Evolutionary conservation across 768 basidiomycete species (phyloP).

Genomic region (Sporobolomyces phaffii): DNA sequence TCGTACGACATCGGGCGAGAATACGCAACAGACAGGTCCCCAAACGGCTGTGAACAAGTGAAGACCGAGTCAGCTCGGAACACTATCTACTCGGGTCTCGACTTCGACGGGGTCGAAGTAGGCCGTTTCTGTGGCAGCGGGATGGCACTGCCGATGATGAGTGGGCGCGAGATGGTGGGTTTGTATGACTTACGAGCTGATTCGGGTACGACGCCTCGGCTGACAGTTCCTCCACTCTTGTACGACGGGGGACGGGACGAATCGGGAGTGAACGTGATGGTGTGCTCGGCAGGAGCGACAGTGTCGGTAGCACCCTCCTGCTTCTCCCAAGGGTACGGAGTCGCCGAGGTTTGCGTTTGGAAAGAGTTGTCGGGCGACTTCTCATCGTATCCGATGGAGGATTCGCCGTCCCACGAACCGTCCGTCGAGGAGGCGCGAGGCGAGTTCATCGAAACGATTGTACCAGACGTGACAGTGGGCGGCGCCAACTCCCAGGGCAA

Average conservation of each 20-base stretch:
- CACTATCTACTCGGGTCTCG: too few species aligned
- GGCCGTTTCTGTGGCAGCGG: too few species aligned
- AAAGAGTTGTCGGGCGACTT: slow-evolving; percentile 27
- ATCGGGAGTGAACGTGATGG: slow-evolving; percentile 4
- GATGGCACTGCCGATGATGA: too few species aligned
- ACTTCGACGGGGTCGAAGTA: too few species aligned
- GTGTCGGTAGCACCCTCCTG: background rate
- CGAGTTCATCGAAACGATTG: slow-evolving; percentile 32
- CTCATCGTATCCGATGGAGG: slow-evolving; percentile 15
- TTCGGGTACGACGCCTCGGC: slow-evolving; percentile 17
- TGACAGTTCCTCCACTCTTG: slow-evolving; percentile 12
- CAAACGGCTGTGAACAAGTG: slow-evolving; percentile 5
- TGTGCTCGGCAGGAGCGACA: slow-evolving; percentile 2
- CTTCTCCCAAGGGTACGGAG: slow-evolving; percentile 38
- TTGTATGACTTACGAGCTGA: slow-evolving; percentile 14
- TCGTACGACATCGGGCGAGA: slow-evolving; percentile 27
- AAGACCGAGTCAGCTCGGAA: background rate
- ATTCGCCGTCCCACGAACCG: slow-evolving; percentile 35
- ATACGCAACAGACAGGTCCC: slow-evolving; percentile 26
- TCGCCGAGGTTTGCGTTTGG: slow-evolving; percentile 23
- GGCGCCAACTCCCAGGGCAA: slow-evolving; percentile 34
- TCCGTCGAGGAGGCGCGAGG: slow-evolving; percentile 1
- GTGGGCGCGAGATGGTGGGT: too few species aligned
- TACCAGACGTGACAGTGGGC: slow-evolving; percentile 30
- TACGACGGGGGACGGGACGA: slow-evolving; percentile 35